Base-by-base conservation (phyloP, 2,329 filamentous ascomycete genomes). In the Penicillium sp. region DNA sequence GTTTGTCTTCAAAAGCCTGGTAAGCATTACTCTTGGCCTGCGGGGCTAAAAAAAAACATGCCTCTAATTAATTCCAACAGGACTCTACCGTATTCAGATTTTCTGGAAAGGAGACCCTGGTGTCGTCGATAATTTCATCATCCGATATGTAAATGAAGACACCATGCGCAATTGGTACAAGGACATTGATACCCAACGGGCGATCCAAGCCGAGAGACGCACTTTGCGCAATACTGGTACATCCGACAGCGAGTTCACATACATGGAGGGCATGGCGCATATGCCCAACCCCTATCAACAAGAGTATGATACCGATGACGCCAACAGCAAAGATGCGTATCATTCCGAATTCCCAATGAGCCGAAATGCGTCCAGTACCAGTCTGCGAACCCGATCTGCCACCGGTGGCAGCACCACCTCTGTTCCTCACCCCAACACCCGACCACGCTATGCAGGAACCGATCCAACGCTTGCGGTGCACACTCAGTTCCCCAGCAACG, bases 31-130 rank as follows among this genome's bases (percentile, higher is more conserved):
- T 71, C 19, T 53, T 44, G 11, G 19, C n/a, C 39, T 33, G 10
- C 21, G 5, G 16, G 19, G 39, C 34, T 39, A 33, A 8, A 13
- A 33, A 29, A 8, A 36, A 16, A 34, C 5, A n/a, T 33, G 25
- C 15, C 45, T 47, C 54, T 56, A 49, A 56, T 33, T 21, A 27
- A 27, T 43, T 13, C 45, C 40, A 25, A 11, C 67, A 94, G 92
- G 91, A 47, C 93, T 91, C 11, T 96, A 97, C 72, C 93, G 90
- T 2, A 90, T 97, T 59, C 93, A 97, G 71, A 97, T 99, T 55
- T 97, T 92, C 82, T 99, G 94, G 94, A 97, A 94, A 76, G 93
- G 93, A 34, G 93, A 97, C 63, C 91, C 92, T 0, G 91, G 91
- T 4, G 91, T 97, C 31, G 92, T 97, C 33, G 93, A 99, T 72